These are phyloP conservation scores for Filobasidium floriforme DNA, from an alignment of 768 basidiomycete species.

Conservation along the genomic window DNA sequence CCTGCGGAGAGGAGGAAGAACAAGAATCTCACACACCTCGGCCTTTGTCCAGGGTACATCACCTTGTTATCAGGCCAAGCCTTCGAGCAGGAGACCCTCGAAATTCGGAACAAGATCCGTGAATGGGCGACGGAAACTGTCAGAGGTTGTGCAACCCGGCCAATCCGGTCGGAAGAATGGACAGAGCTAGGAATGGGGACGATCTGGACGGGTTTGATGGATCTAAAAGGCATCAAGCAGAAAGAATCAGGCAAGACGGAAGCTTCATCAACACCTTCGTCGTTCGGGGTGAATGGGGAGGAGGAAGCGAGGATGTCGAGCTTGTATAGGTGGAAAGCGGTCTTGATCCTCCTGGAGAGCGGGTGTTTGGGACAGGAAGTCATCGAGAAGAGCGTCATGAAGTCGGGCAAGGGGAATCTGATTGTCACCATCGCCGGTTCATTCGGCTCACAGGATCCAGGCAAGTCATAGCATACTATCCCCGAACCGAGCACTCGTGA, in stretches of 20 bases:
- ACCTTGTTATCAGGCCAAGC: not conserved
- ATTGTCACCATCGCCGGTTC: conserved; percentile 27
- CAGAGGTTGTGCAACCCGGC: conserved; percentile 23
- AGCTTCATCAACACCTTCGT: not conserved
- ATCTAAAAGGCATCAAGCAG: not conserved
- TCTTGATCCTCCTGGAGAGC: conserved; percentile 22
- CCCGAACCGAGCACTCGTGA: no score
- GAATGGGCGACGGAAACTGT: conserved; percentile 25
- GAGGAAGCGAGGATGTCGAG: not conserved
- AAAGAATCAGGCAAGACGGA: conserved; percentile 27
- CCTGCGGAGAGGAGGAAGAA: not conserved
- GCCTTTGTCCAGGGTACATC: conserved; percentile 1
- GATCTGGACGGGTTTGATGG: conserved; percentile 13
- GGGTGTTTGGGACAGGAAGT: conserved; percentile 24
- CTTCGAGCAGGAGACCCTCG: not conserved
- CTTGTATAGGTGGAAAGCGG: conserved; percentile 21
- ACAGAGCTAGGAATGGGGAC: conserved; percentile 28
- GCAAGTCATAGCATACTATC: conserved; percentile 18
- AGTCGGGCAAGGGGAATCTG: conserved; percentile 24
- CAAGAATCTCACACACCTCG: not conserved
- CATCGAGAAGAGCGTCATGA: conserved; percentile 30
- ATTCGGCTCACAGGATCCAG: conserved; percentile 25
- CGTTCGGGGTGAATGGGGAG: not conserved
- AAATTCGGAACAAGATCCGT: not conserved
- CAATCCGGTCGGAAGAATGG: conserved; percentile 32